Conservation (phyloP, 306 rosid species). For the Rosa multiflora region DNA sequence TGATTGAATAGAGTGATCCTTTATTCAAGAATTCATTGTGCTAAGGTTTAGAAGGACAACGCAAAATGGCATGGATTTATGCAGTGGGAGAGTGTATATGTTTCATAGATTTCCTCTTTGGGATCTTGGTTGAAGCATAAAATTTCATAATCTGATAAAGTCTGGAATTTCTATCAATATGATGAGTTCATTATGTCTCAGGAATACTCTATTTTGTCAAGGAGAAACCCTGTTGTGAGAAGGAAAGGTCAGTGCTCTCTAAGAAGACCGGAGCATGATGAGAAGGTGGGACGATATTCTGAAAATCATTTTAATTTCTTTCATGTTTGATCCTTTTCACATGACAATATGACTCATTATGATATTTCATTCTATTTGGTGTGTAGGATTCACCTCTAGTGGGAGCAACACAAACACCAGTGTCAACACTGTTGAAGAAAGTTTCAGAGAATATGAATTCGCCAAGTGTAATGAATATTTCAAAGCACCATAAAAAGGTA, state of each 20-base stretch:
- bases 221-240: conserved; percentile 52
- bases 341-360: conserved; percentile 13
- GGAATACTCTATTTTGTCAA: conserved; percentile 76
- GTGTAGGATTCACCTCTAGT: conserved; percentile 59
- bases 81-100: background rate
- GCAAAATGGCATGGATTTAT: background rate
- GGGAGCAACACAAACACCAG: conserved; percentile 69
- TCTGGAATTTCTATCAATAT: background rate
- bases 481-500: conserved; percentile 86
- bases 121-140: background rate
- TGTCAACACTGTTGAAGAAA: conserved; percentile 71
- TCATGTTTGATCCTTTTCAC: conserved; percentile 21
- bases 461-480: conserved; percentile 65
- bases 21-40: background rate
- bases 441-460: conserved; percentile 55
- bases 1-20: background rate
- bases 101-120: background rate
- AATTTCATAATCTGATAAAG: background rate
- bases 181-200: conserved; percentile 34
- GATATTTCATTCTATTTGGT: conserved; percentile 26
- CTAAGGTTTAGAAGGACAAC: background rate
- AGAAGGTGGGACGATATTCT: conserved; percentile 35
- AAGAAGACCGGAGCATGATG: conserved; percentile 38
- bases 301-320: conserved; percentile 23
- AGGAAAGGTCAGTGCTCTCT: conserved; percentile 53